Evolutionary conservation across 2,329 filamentous ascomycete species (phyloP).

Genomic region (Metarhizium guizhouense): DNA sequence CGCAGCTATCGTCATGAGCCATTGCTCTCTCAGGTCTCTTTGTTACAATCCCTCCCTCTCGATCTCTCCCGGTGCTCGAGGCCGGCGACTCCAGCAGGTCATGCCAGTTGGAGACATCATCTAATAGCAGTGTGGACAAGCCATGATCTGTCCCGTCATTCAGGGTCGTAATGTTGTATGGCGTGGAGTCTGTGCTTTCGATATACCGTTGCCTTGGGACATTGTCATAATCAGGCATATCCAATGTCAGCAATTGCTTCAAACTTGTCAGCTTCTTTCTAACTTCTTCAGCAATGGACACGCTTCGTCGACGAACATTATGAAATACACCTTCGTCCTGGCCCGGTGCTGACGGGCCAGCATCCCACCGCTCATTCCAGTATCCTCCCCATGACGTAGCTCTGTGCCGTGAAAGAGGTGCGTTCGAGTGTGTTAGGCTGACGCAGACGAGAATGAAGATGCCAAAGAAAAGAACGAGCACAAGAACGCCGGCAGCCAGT

Average conservation of each 20-base stretch:
- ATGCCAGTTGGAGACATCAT: background rate
- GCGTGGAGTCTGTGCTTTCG: background rate
- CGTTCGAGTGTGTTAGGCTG: constrained; percentile 10
- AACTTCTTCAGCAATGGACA: constrained; percentile 16
- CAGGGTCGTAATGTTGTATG: background rate
- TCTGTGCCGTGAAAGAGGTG: background rate
- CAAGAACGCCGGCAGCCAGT: constrained; percentile 22
- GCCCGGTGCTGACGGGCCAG: constrained; percentile 6
- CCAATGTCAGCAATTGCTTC: constrained; percentile 4
- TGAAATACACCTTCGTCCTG: constrained; percentile 15
- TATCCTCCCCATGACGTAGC: constrained; percentile 11
- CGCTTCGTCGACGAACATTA: constrained; percentile 17
- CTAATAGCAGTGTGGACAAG: background rate
- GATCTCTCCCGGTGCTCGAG: constrained; percentile 14
- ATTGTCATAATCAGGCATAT: background rate
- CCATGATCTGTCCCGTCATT: background rate
- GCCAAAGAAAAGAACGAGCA: constrained; percentile 23
- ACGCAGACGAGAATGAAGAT: constrained; percentile 22
- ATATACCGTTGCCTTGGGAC: background rate
- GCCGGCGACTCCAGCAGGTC: constrained; percentile 13
- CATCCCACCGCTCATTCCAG: constrained; percentile 9
- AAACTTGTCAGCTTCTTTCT: constrained; percentile 14
- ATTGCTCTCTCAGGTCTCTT: constrained; percentile 7
- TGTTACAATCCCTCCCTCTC: constrained; percentile 9
- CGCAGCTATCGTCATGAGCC: constrained; percentile 4